A percentile compares a stretch with the other conserved stretches of the same genome.
Evolutionary conservation across 108 stramenopile species (phyloP).

Genomic region (Epipyxis sp.): DNA sequence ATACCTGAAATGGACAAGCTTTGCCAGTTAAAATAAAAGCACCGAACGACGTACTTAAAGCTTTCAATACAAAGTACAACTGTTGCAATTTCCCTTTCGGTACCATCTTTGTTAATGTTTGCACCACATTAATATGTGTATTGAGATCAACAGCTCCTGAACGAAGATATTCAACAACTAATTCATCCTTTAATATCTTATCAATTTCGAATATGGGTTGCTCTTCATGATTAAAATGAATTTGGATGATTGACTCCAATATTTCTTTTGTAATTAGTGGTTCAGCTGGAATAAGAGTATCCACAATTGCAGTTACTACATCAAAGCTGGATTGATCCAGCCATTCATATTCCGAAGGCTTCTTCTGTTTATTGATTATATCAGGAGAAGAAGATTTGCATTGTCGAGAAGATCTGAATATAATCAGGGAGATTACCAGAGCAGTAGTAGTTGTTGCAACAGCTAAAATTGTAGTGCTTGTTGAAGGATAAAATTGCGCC

Average conservation of each 20-base stretch:
- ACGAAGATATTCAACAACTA: background rate
- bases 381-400: background rate
- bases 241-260: too few relatives aligned
- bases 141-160: background rate
- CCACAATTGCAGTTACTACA: background rate
- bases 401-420: too few relatives aligned
- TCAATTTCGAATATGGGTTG: too few relatives aligned
- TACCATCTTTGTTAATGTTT: background rate
- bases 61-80: background rate
- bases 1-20: background rate
- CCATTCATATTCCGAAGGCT: background rate
- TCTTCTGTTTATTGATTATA: background rate
- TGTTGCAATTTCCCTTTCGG: background rate
- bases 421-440: too few relatives aligned
- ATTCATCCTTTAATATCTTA: too few relatives aligned
- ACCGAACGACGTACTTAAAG: conserved; percentile 6
- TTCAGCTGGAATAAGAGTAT: background rate
- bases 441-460: too few relatives aligned
- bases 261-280: too few relatives aligned
- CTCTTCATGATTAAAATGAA: too few relatives aligned
- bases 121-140: background rate
- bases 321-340: background rate
- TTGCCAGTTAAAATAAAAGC: background rate
- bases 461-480: too few relatives aligned
- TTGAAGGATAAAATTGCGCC: too few relatives aligned